Evolutionary conservation across 2,329 filamentous ascomycete genomes (phyloP), one percentile per base, ranked within the genome.

Genomic region (Penicillium nordicum): DNA sequence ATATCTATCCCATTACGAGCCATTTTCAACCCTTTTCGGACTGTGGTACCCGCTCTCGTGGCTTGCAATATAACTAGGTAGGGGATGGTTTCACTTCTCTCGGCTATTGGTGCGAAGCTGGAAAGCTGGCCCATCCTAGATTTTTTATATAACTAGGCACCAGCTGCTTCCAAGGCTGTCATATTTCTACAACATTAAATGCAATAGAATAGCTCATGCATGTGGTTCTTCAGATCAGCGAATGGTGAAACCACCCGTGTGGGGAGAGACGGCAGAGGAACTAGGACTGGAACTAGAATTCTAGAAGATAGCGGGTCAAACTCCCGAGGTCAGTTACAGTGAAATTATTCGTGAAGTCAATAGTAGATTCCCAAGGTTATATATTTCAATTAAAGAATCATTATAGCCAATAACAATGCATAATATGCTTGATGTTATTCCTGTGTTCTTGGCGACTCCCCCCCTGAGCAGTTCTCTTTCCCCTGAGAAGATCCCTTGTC

Each of bases 401-500:
- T 32, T 32, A 21, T 34, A 50, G 18, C 53, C 53, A 55, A 55
- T 55, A 38, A 46, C 42, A 42, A 30, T 27, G 36, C 32, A 29
- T 18, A 53, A 3, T 21, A 55, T 51, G 40, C 23, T 30, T 5
- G 5, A 40, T 30, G 37, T 30, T 44, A 30, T 53, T 43, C 57
- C 57, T 59, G 57, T 38, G 25, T 50, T 43, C 57, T 59, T 59
- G 57, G 57, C 57, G 50, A 50, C 57, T n/a, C n/a, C n/a, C 18
- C 57, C 54, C 54, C 54, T 57, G 54, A 57, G 27, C n/a, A 38
- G 32, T 45, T 25, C n/a, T 44, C n/a, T 44, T 10, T 38, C 54
- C 50, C 57, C 57, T 57, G 55, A 57, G 51, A 57, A 38, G 52
- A 54, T 54, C 46, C 45, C 43, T 53, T 52, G 49, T 49, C 48